Base-by-base conservation (phyloP, 257 asterid species). In the Solanum gandarillasii region DNA sequence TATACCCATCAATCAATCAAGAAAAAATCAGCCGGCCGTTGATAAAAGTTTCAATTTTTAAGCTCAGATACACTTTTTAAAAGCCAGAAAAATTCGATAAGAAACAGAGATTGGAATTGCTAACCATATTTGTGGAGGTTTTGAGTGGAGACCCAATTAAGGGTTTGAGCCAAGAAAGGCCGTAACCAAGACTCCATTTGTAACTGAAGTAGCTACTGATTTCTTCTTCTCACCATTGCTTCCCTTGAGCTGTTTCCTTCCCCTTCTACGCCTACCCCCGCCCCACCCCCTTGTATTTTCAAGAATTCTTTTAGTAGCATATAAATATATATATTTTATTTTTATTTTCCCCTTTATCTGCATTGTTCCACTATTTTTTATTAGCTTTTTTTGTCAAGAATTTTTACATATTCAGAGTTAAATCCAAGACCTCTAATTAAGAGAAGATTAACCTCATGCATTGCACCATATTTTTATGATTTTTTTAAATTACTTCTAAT, bases 91-190 rank as follows among this genome's bases (percentile, higher is more conserved):
- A 73, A 34, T 4, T 18, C 12, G 34, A 25, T 35, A 3, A 62
- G 52, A 29, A 29, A 78, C 29, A 89, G 86, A 25, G 46, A 82
- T 34, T 2, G 52, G 21, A 41, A 79, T 76, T 16, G 83, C 92
- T 76, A 86, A 95, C 98, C 93, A 84, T 90, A 92, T 92, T 91
- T 88, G 55, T 88, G 92, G 91, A 95, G 93, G 90, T 90, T 93
- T 38, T 90, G 90, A 88, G 90, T 62, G 68, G 91, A 39, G 75
- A 85, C 87, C 92, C 87, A 93, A 67, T 82, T 86, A 71, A 82
- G 89, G 14, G 91, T 89, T 62, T 94, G 93, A 89, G 90, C 76
- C 83, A 93, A 83, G 27, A 92, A 87, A 62, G 93, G 87, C 29
- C 88, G 93, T 89, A 93, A 91, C 93, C 95, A 91, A 6, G 94